Conservation (phyloP, 2,329 filamentous ascomycete genomes). For the Apiospora aurea region DNA sequence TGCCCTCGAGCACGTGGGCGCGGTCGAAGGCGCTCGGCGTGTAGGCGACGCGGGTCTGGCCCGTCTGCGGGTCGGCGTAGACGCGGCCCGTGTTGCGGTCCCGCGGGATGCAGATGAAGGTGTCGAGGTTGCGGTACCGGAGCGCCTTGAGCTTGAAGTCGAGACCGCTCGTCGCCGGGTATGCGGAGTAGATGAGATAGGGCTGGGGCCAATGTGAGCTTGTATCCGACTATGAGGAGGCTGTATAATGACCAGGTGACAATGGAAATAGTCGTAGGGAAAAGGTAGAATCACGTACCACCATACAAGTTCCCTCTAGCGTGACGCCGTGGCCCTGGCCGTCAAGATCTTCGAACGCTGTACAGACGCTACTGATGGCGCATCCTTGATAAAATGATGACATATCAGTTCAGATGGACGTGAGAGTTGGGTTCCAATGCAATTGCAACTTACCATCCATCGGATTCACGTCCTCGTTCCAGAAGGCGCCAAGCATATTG, state of each 20-base stretch:
- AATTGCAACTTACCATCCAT: constrained; percentile 59
- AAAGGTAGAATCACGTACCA: constrained; percentile 45
- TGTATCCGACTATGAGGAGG: too few species aligned
- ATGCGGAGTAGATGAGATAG: constrained; percentile 62
- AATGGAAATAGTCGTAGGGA: neutral
- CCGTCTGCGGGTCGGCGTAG: constrained; percentile 71
- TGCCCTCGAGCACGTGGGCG: constrained; percentile 72
- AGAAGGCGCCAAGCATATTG: constrained; percentile 62
- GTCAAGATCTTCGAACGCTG: constrained; percentile 80
- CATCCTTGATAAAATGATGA: constrained; percentile 55
- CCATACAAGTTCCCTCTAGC: constrained; percentile 77
- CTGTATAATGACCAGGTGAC: too few species aligned
- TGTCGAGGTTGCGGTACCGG: constrained; percentile 71
- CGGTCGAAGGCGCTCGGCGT: constrained; percentile 73
- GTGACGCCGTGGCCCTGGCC: constrained; percentile 79
- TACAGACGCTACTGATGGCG: constrained; percentile 79
- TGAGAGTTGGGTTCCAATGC: too few species aligned
- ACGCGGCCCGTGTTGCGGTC: constrained; percentile 79
- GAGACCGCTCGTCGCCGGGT: constrained; percentile 70
- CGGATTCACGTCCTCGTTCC: constrained; percentile 69
- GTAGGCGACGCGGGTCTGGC: constrained; percentile 72
- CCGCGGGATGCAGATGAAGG: constrained; percentile 74
- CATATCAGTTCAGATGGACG: constrained; percentile 31
- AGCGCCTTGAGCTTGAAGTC: constrained; percentile 73
- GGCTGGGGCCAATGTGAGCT: constrained; percentile 53